Conservation (phyloP, 805 yeast species). For the Ogataea salicorniae region DNA sequence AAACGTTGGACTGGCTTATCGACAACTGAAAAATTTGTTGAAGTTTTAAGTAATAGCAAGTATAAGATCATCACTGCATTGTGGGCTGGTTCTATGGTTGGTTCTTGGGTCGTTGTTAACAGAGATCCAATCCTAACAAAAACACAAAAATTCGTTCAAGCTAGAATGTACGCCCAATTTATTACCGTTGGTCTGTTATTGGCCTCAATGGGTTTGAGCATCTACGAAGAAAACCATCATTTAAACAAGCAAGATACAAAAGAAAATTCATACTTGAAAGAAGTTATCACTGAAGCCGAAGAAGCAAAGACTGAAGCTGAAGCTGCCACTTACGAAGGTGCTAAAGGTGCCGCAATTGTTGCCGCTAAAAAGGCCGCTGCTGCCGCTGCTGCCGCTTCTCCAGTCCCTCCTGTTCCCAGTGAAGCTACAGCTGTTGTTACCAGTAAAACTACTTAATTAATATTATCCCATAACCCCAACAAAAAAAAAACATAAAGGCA, state of each 20-base stretch:
- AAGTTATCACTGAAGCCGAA: conserved; percentile 23
- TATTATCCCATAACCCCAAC: too few relatives aligned
- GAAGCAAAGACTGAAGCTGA: not conserved
- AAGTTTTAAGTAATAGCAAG: conserved; percentile 48
- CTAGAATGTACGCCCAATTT: conserved; percentile 88
- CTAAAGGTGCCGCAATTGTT: not conserved
- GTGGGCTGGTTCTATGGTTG: conserved; percentile 79
- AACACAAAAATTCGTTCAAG: conserved; percentile 79
- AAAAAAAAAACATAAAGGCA: too few relatives aligned
- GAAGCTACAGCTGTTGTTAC: too few relatives aligned
- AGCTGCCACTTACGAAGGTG: not conserved
- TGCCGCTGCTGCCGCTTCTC: too few relatives aligned
- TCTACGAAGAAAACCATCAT: conserved; percentile 56
- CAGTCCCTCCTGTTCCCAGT: too few relatives aligned
- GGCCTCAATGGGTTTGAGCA: conserved; percentile 61
- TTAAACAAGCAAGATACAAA: conserved; percentile 30
- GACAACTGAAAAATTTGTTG: conserved; percentile 43
- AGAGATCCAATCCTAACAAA: conserved; percentile 69
- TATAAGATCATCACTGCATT: conserved; percentile 64
- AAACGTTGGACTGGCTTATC: conserved; percentile 49
- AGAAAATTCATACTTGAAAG: conserved; percentile 42
- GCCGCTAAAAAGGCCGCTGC: too few relatives aligned
- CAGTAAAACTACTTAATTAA: too few relatives aligned
- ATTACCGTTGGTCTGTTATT: conserved; percentile 66
- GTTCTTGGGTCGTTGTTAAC: conserved; percentile 71